Evolutionary conservation across 2,329 filamentous ascomycete species (phyloP), one percentile per base, ranked within the genome.

Genomic region (Cladosporium colombiae): DNA sequence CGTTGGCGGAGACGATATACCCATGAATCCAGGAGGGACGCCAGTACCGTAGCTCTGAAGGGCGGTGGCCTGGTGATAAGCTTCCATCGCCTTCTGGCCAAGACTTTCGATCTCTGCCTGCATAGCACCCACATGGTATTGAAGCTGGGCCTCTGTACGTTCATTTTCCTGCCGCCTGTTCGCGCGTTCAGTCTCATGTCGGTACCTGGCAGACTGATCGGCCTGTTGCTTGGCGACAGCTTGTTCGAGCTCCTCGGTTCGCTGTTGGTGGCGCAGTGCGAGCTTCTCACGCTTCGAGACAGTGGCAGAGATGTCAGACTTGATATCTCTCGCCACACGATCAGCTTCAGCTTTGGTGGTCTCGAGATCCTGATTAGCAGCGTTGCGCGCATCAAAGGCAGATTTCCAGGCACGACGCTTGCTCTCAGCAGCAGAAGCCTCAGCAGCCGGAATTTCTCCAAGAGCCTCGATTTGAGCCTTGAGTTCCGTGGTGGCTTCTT

Each of bases 261-360:
- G 86, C 80, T 91, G 91, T 74, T 84, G 83, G 71, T 91, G 89
- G 60, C 91, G 88, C 29, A 86, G 83, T 64, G 87, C 86, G 50
- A 92, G 88, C 78, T 91, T 91, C 79, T 91, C 91, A 59, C 86
- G 85, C 76, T 91, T 91, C 65, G 87, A 86, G 73, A 88, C 84
- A 33, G 89, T 80, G 68, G 84, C 83, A 23, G 82, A 80, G 72
- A 89, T 85, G 65, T 93, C 90, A 56, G 87, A 84, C 70, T 88
- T 86, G 62, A 90, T 83, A 31, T 81, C 80, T 71, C 87, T 85
- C 68, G 90, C 79, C 65, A 89, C 85, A 69, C 84, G 84, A 68
- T 91, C 89, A 52, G 88, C 81, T 49, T 84, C 81, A 63, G 82
- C 77, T 76, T 90, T 91, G 79, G 84, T 83, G 35, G 83, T 79